Conservation (phyloP, 768 basidiomycete species). For the Nevesoporus exiguus region DNA sequence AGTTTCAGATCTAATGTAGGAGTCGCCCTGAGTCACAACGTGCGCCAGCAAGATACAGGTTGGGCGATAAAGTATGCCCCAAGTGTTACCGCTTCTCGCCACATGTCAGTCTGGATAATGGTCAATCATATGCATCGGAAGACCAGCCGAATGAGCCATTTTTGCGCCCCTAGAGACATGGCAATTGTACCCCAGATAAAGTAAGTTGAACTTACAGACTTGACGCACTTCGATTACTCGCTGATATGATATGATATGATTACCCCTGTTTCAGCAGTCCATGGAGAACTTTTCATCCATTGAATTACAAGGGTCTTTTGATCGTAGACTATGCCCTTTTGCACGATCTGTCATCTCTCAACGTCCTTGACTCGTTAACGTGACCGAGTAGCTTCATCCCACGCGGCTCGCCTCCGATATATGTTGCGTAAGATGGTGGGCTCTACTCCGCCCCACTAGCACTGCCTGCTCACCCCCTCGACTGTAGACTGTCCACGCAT, state of each 20-base stretch:
- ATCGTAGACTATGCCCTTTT: not conserved
- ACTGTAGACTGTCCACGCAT: not conserved
- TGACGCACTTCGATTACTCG: not conserved
- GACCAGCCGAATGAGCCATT: not conserved
- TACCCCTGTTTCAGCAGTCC: constrained; percentile 17
- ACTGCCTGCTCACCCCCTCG: not conserved
- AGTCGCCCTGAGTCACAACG: not conserved
- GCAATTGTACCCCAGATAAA: not conserved
- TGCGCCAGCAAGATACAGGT: not conserved
- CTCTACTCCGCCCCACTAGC: not conserved
- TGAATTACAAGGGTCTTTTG: not conserved
- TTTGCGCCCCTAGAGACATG: not conserved
- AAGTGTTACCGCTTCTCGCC: not conserved
- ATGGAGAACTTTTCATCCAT: not conserved
- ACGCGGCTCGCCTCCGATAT: not conserved
- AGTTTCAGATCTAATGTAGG: not conserved
- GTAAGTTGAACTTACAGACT: not conserved
- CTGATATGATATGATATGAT: not conserved
- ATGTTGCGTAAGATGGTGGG: constrained; percentile 8
- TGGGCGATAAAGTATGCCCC: constrained; percentile 3
- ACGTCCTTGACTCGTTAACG: not conserved
- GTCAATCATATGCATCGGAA: not conserved
- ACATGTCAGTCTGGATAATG: constrained; percentile 3
- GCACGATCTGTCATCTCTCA: not conserved
- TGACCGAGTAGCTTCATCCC: not conserved